Evolutionary conservation across 2,329 filamentous ascomycete genomes (phyloP), one percentile per base, ranked within the genome.

Genomic region (Colletotrichum neosansevieriae): DNA sequence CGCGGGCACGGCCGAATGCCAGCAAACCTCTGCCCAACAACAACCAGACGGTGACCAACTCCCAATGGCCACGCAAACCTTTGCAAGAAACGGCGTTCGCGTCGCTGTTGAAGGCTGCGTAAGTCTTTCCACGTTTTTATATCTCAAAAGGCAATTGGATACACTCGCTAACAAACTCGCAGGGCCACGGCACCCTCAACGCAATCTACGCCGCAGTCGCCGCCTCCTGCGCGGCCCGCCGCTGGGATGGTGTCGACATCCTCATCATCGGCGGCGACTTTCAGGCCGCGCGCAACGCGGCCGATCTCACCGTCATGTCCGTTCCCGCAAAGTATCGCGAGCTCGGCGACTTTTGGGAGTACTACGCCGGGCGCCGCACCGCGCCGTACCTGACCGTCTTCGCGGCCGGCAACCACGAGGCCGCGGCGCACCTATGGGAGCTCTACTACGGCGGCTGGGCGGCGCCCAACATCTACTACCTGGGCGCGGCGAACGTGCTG

Each of bases 361-460:
- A 98, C 83, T 99, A 99, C 79, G 92, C 90, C 59, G 96, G 96
- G 53, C 79, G 82, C 17, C 88, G 89, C 63, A 87, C 79, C 49
- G 96, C 96, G 0, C 96, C 96, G 0, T 97, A 94, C 76, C 85
- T 97, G 51, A 99, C 96, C 15, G 83, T 98, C 50, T 98, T 98
- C 80, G 90, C 97, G 58, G 94, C 91, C 49, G 96, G 96, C 2
- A 99, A 99, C 76, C 96, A 99, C 75, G 96, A 99, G 81, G 95
- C 96, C 0, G 92, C 92, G 75, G 94, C 92, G 58, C 90, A 98
- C 79, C 83, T 97, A 5, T 96, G 91, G 84, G 96, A 99, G 80
- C 87, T 99, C 0, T 97, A 93, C 82, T 97, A 98, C 76, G 96
- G 96, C 58, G 96, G 96, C 58, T 99, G 96, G 96, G 96, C 94